These are phyloP conservation scores for Quercus tomentella DNA, from an alignment of 331 rosid genomes.

Conservation along the genomic window DNA sequence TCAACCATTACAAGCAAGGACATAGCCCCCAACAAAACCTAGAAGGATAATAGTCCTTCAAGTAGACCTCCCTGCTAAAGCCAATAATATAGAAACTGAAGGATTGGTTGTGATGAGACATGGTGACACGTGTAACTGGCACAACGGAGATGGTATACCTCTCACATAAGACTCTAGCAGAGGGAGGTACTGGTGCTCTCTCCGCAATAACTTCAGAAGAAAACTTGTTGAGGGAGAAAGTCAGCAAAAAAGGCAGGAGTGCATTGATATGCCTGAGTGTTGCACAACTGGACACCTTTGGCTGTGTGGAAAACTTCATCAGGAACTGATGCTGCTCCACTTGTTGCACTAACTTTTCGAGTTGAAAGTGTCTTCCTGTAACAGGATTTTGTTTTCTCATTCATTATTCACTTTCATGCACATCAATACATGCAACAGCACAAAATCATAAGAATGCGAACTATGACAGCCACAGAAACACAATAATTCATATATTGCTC, in stretches of 20 bases:
- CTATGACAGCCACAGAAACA: too few relatives aligned
- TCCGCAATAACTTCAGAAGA: conserved; percentile 83
- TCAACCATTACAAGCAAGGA: conserved; percentile 95
- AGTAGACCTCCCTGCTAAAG: conserved; percentile 67
- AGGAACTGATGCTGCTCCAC: conserved; percentile 92
- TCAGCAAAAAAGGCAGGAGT: conserved; percentile 93
- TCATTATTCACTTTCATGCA: conserved; percentile 7
- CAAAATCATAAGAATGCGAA: background rate
- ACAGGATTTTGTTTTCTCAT: background rate
- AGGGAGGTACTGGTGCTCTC: conserved; percentile 59
- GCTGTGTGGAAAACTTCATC: conserved; percentile 91
- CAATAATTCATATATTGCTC: background rate
- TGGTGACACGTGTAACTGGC: conserved; percentile 85
- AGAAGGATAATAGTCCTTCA: conserved; percentile 84
- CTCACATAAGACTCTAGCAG: conserved; percentile 84
- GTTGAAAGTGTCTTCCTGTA: conserved; percentile 77
- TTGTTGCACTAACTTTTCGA: conserved; percentile 77
- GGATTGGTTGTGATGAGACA: conserved; percentile 51
- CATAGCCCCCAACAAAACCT: conserved; percentile 88
- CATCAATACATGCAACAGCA: background rate
- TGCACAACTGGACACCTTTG: conserved; percentile 85
- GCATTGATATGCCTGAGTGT: conserved; percentile 86
- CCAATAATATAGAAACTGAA: conserved; percentile 92
- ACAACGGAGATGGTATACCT: conserved; percentile 80
- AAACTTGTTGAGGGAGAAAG: conserved; percentile 74